Conservation (phyloP, 495 filamentous ascomycete species). For the Talaromyces adpressus region DNA sequence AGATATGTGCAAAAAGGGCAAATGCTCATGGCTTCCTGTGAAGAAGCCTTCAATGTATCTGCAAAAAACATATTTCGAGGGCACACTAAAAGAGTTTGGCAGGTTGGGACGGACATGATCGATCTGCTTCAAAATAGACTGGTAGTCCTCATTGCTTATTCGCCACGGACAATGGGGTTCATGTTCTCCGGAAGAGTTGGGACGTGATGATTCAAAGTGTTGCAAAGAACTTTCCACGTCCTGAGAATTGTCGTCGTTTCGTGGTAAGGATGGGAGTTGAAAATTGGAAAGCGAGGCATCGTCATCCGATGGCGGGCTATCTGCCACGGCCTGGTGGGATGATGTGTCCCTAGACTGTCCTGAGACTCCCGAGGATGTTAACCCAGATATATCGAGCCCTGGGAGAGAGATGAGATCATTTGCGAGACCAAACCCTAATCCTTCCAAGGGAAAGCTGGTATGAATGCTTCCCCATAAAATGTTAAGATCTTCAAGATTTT, state of each 20-base stretch:
- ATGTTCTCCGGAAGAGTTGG: background rate
- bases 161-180: constrained; percentile 5
- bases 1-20: constrained; percentile 2
- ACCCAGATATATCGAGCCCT: constrained; percentile 2
- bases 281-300: constrained; percentile 7
- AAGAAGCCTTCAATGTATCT: constrained; percentile 6
- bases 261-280: constrained; percentile 4
- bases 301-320: constrained; percentile 4
- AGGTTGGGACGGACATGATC: constrained; percentile 2
- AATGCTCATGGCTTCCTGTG: constrained; percentile 6
- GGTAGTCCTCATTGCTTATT: constrained; percentile 5
- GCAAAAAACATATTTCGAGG: constrained; percentile 6
- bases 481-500: constrained; percentile 6
- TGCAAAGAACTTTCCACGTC: constrained; percentile 1
- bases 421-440: constrained; percentile 5
- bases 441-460: constrained; percentile 5
- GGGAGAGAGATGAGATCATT: constrained; percentile 6
- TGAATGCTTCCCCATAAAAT: constrained; percentile 1
- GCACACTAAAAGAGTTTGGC: background rate
- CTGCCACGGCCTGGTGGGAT: background rate
- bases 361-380: background rate
- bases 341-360: background rate
- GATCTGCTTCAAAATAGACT: background rate
- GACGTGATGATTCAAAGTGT: background rate
- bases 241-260: constrained; percentile 7